Conservation (phyloP, 1,284 basidiomycete genomes). For the Sparassis latifolia region DNA sequence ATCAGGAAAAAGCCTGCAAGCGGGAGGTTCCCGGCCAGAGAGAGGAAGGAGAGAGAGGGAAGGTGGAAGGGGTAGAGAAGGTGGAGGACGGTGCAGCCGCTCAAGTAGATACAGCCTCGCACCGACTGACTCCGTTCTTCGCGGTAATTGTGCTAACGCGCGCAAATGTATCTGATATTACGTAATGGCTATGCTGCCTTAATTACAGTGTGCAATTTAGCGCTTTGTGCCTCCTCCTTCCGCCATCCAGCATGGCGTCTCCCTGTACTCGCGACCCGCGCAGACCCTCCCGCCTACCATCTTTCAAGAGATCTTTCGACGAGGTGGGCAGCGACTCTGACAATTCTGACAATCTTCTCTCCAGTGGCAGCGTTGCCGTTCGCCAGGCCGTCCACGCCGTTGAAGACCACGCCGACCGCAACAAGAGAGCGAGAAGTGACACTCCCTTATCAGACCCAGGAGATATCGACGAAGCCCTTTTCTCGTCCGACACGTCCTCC, state of each 20-base stretch:
- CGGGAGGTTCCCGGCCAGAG: background rate
- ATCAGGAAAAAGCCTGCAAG: too few species aligned
- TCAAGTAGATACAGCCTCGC: too few species aligned
- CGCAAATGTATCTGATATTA: too few species aligned
- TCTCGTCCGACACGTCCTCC: background rate
- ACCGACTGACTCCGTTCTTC: too few species aligned
- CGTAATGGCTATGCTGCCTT: too few species aligned
- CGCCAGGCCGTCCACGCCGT: background rate
- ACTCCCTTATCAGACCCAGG: background rate
- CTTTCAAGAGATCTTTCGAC: slow-evolving; percentile 6
- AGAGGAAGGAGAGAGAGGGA: background rate
- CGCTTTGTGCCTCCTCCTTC: background rate
- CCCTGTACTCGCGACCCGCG: background rate
- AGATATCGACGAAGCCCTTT: background rate
- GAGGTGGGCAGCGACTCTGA: slow-evolving; percentile 1
- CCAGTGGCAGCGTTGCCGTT: background rate
- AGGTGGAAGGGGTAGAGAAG: too few species aligned
- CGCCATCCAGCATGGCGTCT: background rate
- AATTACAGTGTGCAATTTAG: too few species aligned
- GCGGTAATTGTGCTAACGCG: too few species aligned
- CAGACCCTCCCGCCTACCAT: background rate
- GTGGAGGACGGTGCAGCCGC: too few species aligned
- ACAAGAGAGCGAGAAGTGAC: slow-evolving; percentile 4
- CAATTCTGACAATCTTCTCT: background rate
- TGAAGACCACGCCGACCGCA: slow-evolving; percentile 1